phyloP scores from a whole-genome alignment of 2,329 filamentous ascomycete genomes.

The Ophiostoma ulmi region DNA sequence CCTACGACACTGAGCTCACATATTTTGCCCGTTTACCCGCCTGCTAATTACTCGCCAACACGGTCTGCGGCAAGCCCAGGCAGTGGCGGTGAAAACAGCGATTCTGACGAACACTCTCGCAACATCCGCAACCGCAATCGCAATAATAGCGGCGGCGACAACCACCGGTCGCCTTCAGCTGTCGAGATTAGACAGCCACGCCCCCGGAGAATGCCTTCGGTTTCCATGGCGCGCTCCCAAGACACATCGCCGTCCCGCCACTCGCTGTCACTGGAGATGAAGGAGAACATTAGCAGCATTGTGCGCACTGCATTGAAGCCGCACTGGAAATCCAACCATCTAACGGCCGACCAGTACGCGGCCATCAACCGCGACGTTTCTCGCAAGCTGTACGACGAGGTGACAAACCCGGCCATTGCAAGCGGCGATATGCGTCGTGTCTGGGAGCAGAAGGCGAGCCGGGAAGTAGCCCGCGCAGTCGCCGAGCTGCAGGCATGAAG shows the following conservation, averaged over 20 bases:
- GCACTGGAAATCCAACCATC: conserved; percentile 70
- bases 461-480: conserved; percentile 74
- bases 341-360: conserved; percentile 86
- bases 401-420: conserved; percentile 51
- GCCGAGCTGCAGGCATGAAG: conserved; percentile 48
- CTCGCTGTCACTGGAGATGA: conserved; percentile 70
- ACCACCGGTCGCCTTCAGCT: conserved; percentile 33
- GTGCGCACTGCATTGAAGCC: conserved; percentile 79
- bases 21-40: conserved; percentile 68
- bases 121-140: conserved; percentile 15
- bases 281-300: conserved; percentile 82
- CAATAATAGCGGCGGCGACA: conserved; percentile 36
- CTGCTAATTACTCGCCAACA: conserved; percentile 66
- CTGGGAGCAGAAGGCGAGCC: conserved; percentile 70
- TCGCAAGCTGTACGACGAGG: conserved; percentile 74
- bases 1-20: conserved; percentile 63
- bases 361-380: conserved; percentile 88
- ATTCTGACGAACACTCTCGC: conserved; percentile 29
- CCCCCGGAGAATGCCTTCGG: conserved; percentile 43
- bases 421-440: conserved; percentile 60
- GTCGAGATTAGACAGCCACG: conserved; percentile 51
- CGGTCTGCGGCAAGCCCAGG: conserved; percentile 32
- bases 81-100: conserved; percentile 41
- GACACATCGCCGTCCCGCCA: conserved; percentile 62
- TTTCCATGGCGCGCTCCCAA: conserved; percentile 46